Conservation (phyloP, 2,329 filamentous ascomycete genomes). For the Paracoccidioides brasiliensis region DNA sequence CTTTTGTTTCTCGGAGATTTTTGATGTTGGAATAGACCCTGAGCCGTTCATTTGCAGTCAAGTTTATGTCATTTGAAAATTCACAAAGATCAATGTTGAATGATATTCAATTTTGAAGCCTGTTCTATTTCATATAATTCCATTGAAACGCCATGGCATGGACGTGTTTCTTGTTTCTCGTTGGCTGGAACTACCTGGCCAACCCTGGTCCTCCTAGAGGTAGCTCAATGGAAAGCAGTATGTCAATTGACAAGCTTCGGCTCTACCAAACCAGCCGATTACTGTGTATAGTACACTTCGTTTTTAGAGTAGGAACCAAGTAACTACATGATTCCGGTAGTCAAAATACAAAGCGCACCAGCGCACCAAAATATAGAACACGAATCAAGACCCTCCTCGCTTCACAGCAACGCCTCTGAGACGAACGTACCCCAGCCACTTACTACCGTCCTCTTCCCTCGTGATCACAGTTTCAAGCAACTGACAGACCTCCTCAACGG, state of each 20-base stretch:
- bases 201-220: no score
- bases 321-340: no score
- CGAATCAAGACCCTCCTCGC: not conserved
- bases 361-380: not conserved
- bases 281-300: no score
- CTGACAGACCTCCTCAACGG: constrained; percentile 42
- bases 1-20: not conserved
- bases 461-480: constrained; percentile 43
- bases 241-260: no score
- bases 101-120: not conserved
- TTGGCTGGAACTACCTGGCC: no score
- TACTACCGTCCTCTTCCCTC: constrained; percentile 44
- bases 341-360: no score
- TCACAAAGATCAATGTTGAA: not conserved
- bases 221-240: no score
- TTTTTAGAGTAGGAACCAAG: no score
- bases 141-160: no score
- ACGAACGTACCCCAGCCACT: constrained; percentile 37
- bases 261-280: not conserved
- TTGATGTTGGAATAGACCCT: not conserved
- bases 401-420: constrained; percentile 31
- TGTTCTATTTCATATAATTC: not conserved
- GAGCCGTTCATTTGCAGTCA: not conserved
- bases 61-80: not conserved
- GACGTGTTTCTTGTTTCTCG: not conserved